A percentile compares a stretch with the other conserved stretches of the same genome.
These are phyloP conservation scores for Dacryopinax primogenitus DNA, from an alignment of 768 basidiomycete genomes.

Conservation along the genomic window DNA sequence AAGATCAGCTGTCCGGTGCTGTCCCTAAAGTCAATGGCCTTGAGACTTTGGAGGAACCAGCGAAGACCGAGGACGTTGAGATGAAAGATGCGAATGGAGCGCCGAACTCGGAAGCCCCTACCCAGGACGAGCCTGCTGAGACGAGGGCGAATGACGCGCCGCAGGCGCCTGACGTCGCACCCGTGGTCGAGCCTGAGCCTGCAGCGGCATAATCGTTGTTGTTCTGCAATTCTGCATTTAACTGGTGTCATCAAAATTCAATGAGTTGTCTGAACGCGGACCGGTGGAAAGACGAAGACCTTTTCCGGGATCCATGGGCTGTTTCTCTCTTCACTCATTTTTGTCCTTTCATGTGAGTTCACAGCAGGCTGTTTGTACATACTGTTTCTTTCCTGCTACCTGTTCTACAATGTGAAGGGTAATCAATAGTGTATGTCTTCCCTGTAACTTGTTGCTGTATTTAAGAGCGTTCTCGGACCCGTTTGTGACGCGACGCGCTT, in stretches of 20 bases:
- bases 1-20: constrained; percentile 20
- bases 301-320: background rate
- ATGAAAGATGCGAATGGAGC: constrained; percentile 9
- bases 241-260: background rate
- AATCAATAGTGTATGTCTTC: constrained; percentile 5
- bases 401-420: constrained; percentile 10
- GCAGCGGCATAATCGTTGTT: background rate
- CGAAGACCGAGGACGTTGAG: constrained; percentile 5
- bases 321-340: background rate
- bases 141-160: background rate
- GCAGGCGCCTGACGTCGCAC: background rate
- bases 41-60: background rate
- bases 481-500: background rate
- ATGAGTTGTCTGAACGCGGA: background rate
- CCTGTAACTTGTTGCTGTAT: background rate
- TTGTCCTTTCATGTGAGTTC: constrained; percentile 6
- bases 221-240: background rate
- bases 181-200: background rate
- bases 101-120: background rate
- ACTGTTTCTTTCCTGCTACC: background rate
- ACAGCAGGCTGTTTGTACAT: constrained; percentile 7
- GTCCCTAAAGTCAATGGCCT: background rate
- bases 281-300: background rate
- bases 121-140: background rate
- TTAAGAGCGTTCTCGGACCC: background rate